A percentile compares a stretch with the other conserved stretches of the same genome.
These are phyloP conservation scores for Pythium brachiatum DNA, from an alignment of 352 stramenopile species.

Conservation along the genomic window DNA sequence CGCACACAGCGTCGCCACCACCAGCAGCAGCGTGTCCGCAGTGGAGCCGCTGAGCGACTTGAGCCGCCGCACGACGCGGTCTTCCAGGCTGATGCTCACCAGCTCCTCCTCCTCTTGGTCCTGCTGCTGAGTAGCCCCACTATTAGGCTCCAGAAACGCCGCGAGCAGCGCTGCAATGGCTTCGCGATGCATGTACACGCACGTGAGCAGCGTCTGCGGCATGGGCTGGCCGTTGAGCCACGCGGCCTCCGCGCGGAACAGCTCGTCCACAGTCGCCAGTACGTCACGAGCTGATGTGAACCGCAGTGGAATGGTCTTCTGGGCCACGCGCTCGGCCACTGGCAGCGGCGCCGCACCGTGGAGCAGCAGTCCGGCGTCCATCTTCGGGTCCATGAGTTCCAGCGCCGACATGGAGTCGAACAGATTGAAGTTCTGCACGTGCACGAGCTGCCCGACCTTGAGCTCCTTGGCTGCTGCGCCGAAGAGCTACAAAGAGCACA, in stretches of 20 bases:
- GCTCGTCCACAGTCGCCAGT: conserved; percentile 69
- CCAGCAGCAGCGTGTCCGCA: conserved; percentile 60
- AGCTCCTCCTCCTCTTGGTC: conserved; percentile 14
- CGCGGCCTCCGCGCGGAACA: conserved; percentile 72
- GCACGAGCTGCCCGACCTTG: conserved; percentile 76
- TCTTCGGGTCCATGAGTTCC: conserved; percentile 93
- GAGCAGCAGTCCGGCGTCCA: conserved; percentile 90
- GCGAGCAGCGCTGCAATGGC: conserved; percentile 71
- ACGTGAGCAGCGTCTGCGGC: conserved; percentile 88
- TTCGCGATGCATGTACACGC: conserved; percentile 84
- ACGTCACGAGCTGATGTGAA: conserved; percentile 69
- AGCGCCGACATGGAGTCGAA: conserved; percentile 94
- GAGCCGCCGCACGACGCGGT: conserved; percentile 30
- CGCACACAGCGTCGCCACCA: conserved; percentile 68
- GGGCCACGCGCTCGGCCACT: conserved; percentile 49
- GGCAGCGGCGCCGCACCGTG: conserved; percentile 54
- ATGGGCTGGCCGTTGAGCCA: conserved; percentile 86
- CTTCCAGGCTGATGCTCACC: conserved; percentile 16
- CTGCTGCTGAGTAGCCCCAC: not conserved
- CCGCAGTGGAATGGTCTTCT: conserved; percentile 39
- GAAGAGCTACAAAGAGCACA: conserved; percentile 38
- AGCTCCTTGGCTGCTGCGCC: conserved; percentile 67
- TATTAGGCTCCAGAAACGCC: conserved; percentile 21
- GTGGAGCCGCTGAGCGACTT: conserved; percentile 14
- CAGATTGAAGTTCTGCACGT: conserved; percentile 85